Percentiles rank a stretch among this genome's conserved stretches.
phyloP scores from a whole-genome alignment of 1,139 yeast species.

The Ogataea hybrid region DNA sequence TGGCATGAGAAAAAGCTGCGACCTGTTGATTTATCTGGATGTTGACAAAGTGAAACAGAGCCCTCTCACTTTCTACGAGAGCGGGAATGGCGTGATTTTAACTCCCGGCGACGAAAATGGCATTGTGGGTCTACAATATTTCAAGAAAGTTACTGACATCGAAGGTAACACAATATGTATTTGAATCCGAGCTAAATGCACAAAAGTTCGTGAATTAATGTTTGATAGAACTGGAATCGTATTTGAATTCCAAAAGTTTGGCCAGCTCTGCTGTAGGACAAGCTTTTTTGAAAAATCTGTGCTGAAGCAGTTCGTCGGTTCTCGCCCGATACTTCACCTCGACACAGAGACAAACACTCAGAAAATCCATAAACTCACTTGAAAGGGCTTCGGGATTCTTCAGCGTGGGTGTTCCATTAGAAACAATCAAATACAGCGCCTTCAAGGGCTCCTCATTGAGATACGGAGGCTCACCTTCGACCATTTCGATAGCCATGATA shows the following conservation, averaged over 20 bases:
- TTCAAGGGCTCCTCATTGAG: constrained; percentile 92
- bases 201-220: constrained; percentile 19
- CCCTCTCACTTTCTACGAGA: constrained; percentile 57
- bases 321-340: constrained; percentile 91
- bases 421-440: constrained; percentile 87
- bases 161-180: constrained; percentile 15
- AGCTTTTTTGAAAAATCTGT: constrained; percentile 72
- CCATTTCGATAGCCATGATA: constrained; percentile 98
- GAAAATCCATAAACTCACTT: constrained; percentile 76
- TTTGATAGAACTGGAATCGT: constrained; percentile 15
- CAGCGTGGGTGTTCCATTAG: constrained; percentile 95
- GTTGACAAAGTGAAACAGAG: constrained; percentile 41
- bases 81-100: constrained; percentile 74
- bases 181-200: neutral
- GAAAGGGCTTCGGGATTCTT: constrained; percentile 83
- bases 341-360: constrained; percentile 91
- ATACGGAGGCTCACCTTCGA: constrained; percentile 98
- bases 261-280: constrained; percentile 70
- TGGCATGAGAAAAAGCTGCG: constrained; percentile 67
- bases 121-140: constrained; percentile 43
- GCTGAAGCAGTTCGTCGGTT: constrained; percentile 82
- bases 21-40: constrained; percentile 64
- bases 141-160: constrained; percentile 33
- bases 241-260: constrained; percentile 40
- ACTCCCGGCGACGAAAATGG: constrained; percentile 62